These are phyloP conservation scores for Dendrobium catenatum DNA, from an alignment of 106 monocot genomes.

Conservation along the genomic window DNA sequence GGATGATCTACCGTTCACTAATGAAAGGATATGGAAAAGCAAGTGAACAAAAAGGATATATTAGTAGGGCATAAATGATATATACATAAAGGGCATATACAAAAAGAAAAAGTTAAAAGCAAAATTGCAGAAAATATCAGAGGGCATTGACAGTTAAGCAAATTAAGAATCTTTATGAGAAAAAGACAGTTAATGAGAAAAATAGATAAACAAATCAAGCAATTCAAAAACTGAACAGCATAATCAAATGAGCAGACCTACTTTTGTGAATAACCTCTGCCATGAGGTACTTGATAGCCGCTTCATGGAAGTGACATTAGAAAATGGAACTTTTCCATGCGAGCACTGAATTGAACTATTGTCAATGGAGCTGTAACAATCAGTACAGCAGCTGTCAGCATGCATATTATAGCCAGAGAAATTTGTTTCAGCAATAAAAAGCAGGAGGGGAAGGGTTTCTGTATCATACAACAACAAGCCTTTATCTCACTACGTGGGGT, in stretches of 20 bases:
- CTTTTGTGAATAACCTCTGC: slow-evolving; percentile 66
- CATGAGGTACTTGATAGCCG: slow-evolving; percentile 66
- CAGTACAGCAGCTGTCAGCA: slow-evolving; percentile 1
- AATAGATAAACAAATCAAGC: background rate
- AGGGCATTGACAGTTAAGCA: background rate
- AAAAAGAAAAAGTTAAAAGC: background rate
- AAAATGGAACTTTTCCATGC: slow-evolving; percentile 77
- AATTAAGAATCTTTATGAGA: background rate
- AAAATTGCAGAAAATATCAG: background rate
- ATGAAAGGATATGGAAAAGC: background rate
- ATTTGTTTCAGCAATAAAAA: background rate
- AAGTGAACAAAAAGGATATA: background rate
- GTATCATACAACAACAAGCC: background rate
- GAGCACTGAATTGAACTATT: slow-evolving; percentile 66
- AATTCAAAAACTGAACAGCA: background rate
- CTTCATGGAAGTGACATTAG: slow-evolving; percentile 67
- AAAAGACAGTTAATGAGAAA: background rate
- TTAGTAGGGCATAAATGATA: background rate
- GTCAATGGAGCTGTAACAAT: slow-evolving; percentile 57
- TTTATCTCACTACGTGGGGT: too few relatives aligned
- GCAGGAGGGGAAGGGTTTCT: background rate
- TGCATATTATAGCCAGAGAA: background rate
- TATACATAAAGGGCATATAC: too few relatives aligned
- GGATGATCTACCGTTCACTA: background rate
- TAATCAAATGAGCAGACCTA: slow-evolving; percentile 18